phyloP scores from a whole-genome alignment of 208 protist species.

The Crithidia expoeki region DNA sequence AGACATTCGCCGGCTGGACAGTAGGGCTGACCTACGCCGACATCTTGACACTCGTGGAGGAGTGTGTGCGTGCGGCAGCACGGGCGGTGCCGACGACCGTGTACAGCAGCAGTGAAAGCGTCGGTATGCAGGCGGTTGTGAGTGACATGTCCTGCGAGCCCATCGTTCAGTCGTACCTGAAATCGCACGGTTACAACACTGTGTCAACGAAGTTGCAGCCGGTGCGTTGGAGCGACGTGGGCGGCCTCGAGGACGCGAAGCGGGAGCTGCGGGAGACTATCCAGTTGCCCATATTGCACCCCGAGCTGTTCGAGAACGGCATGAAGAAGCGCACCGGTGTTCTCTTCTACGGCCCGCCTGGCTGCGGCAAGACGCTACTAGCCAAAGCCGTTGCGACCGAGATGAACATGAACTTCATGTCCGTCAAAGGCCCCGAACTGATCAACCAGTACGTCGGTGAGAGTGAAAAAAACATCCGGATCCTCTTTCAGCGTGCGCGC shows the following conservation, averaged over 20 bases:
- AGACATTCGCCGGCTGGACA: conserved; percentile 68
- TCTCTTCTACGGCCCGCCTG: conserved; percentile 93
- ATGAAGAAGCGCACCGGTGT: conserved; percentile 84
- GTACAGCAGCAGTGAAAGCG: neutral
- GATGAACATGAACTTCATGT: conserved; percentile 95
- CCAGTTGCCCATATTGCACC: conserved; percentile 83
- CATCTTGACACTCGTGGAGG: conserved; percentile 55
- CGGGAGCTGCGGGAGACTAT: conserved; percentile 83
- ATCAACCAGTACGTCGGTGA: conserved; percentile 95
- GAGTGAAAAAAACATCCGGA: conserved; percentile 90
- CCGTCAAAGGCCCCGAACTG: conserved; percentile 95
- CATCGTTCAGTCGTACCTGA: conserved; percentile 66
- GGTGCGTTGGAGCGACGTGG: conserved; percentile 90
- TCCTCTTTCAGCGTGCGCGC: conserved; percentile 88
- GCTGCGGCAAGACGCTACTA: conserved; percentile 94
- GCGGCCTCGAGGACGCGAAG: conserved; percentile 92
- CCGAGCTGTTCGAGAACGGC: conserved; percentile 76
- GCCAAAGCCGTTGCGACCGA: conserved; percentile 94
- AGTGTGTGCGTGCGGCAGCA: conserved; percentile 42
- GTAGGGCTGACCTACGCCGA: conserved; percentile 73
- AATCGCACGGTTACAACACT: conserved; percentile 79
- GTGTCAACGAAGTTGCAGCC: conserved; percentile 88
- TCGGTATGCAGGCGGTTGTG: conserved; percentile 48
- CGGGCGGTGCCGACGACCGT: neutral
- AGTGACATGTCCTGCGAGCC: conserved; percentile 60